Percentiles rank a stretch among this genome's conserved stretches.
Conservation (phyloP, 2,329 filamentous ascomycete species). For the Amesomyces nigricolor region DNA sequence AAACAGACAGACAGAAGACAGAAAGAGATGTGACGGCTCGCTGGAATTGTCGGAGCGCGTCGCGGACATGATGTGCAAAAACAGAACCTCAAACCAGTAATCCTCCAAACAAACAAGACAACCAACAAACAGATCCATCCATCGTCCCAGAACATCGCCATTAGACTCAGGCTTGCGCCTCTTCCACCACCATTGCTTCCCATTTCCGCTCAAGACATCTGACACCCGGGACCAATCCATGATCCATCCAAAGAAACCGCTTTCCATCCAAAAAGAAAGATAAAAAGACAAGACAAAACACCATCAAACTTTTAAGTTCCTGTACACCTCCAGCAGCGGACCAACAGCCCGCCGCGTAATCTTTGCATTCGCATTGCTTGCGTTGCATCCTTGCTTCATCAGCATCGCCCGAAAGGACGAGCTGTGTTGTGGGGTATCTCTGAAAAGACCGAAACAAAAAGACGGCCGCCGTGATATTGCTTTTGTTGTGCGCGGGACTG, state of each 20-base stretch:
- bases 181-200: background rate
- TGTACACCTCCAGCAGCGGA: constrained; percentile 9
- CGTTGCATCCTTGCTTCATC: constrained; percentile 11
- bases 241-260: constrained; percentile 3
- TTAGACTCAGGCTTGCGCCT: constrained; percentile 7
- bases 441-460: constrained; percentile 22
- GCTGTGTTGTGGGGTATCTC: constrained; percentile 22
- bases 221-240: background rate
- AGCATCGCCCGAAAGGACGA: constrained; percentile 4
- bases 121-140: constrained; percentile 2
- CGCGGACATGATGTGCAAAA: constrained; percentile 5
- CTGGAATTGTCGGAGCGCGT: constrained; percentile 17
- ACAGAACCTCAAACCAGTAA: constrained; percentile 10
- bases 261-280: background rate
- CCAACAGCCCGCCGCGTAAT: no score
- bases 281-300: constrained; percentile 8
- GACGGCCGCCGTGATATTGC: constrained; percentile 20
- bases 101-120: background rate
- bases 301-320: constrained; percentile 18
- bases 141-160: constrained; percentile 4
- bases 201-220: background rate
- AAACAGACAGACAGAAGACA: constrained; percentile 12
- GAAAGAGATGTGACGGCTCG: constrained; percentile 18
- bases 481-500: constrained; percentile 19
- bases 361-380: constrained; percentile 3